These are phyloP conservation scores for Fusarium sp. DNA, from an alignment of 2,329 filamentous ascomycete species.

Conservation along the genomic window DNA sequence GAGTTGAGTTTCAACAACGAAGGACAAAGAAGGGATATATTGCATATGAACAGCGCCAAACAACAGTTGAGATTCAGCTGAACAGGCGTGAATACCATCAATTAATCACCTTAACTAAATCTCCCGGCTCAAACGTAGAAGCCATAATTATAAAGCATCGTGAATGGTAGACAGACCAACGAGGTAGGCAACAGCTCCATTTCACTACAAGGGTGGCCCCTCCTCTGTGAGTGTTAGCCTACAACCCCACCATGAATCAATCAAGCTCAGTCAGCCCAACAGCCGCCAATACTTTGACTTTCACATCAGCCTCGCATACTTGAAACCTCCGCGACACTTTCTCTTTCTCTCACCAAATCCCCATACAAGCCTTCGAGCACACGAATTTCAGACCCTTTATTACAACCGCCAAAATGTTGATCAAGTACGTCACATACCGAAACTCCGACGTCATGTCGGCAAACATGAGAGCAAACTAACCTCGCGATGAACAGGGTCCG, in stretches of 20 bases:
- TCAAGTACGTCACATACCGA: constrained; percentile 58
- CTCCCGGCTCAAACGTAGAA: too few species aligned
- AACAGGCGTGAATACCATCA: not conserved
- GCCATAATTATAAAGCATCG: not conserved
- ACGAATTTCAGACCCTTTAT: not conserved
- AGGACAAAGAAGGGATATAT: not conserved
- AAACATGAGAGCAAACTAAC: constrained; percentile 34
- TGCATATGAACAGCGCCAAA: not conserved
- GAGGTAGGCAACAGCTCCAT: constrained; percentile 9
- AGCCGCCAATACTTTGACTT: constrained; percentile 17
- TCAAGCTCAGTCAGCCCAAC: constrained; percentile 36
- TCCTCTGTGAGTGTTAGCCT: constrained; percentile 31
- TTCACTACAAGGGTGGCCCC: constrained; percentile 25
- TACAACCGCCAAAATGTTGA: constrained; percentile 53
- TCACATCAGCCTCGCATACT: constrained; percentile 40
- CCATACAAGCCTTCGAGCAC: not conserved
- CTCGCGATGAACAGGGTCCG: constrained; percentile 74
- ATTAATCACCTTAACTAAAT: not conserved
- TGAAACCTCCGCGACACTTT: constrained; percentile 3
- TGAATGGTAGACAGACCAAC: not conserved
- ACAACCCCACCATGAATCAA: constrained; percentile 40
- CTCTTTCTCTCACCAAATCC: not conserved
- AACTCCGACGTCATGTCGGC: constrained; percentile 12
- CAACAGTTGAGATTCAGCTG: not conserved
- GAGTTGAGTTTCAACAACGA: not conserved